phyloP scores from a whole-genome alignment of 1,139 yeast genomes.

The Pichiaceae sp. region DNA sequence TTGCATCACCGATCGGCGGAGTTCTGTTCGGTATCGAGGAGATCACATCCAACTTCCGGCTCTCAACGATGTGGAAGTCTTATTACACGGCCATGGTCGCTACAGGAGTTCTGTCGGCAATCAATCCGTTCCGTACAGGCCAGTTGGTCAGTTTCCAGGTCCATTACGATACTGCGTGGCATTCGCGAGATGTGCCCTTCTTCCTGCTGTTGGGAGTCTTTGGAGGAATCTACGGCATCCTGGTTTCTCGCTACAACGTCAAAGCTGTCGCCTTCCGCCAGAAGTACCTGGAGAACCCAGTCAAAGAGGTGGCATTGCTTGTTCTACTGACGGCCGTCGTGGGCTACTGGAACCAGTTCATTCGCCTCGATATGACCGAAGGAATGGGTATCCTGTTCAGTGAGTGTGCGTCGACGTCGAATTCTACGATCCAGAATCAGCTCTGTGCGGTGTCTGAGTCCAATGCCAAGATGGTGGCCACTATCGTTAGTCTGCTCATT shows the following conservation, averaged over 20 bases:
- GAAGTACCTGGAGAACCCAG: slow-evolving; percentile 40
- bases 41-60: slow-evolving; percentile 60
- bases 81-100: slow-evolving; percentile 89
- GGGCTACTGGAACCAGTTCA: slow-evolving; percentile 77
- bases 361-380: slow-evolving; percentile 88
- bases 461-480: slow-evolving; percentile 22
- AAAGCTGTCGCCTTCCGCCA: slow-evolving; percentile 75
- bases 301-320: slow-evolving; percentile 63
- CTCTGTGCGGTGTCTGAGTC: slow-evolving; percentile 42
- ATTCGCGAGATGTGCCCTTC: slow-evolving; percentile 72
- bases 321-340: slow-evolving; percentile 66
- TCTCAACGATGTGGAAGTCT: slow-evolving; percentile 82
- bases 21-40: slow-evolving; percentile 68
- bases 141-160: slow-evolving; percentile 91
- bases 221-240: slow-evolving; percentile 86
- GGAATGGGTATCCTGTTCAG: slow-evolving; percentile 85
- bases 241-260: slow-evolving; percentile 73
- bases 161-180: slow-evolving; percentile 80
- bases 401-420: slow-evolving; percentile 42
- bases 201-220: slow-evolving; percentile 74
- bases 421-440: slow-evolving; percentile 27
- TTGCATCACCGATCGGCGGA: slow-evolving; percentile 70
- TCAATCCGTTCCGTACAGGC: slow-evolving; percentile 92
- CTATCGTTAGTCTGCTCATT: slow-evolving; percentile 44
- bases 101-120: slow-evolving; percentile 62